Percentiles rank a stretch among this genome's conserved stretches.
phyloP scores from a whole-genome alignment of 768 basidiomycete genomes.

The Galerina marginata region DNA sequence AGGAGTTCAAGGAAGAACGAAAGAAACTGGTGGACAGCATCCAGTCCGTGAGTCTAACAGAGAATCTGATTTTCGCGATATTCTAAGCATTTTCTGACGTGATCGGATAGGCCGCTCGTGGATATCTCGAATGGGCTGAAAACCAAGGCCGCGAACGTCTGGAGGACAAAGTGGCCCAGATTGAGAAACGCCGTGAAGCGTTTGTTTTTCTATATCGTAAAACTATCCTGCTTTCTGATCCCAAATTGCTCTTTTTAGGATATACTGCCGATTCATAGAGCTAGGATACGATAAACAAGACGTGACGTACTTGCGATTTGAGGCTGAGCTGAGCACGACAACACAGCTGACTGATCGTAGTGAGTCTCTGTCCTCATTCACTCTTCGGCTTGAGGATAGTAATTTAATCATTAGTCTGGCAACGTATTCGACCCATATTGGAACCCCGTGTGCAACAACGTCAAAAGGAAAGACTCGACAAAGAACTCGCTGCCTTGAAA shows the following conservation, averaged over 20 bases:
- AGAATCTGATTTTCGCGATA: background rate
- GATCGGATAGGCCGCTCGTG: background rate
- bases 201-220: background rate
- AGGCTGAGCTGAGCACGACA: background rate
- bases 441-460: background rate
- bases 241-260: background rate
- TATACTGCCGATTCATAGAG: background rate
- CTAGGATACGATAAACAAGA: slow-evolving; percentile 1
- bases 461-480: background rate
- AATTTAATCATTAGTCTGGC: background rate
- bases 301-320: background rate
- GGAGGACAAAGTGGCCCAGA: background rate
- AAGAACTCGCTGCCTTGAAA: background rate
- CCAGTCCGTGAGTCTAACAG: background rate
- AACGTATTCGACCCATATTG: slow-evolving; percentile 1
- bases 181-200: background rate
- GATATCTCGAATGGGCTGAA: background rate
- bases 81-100: background rate
- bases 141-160: background rate
- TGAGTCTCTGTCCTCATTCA: background rate
- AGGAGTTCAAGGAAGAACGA: background rate
- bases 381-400: no score
- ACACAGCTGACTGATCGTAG: background rate
- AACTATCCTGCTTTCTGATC: background rate
- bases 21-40: background rate